Evolutionary conservation across 192 early-diverging fungal species (phyloP).

Genomic region (Dissophora globulifera): DNA sequence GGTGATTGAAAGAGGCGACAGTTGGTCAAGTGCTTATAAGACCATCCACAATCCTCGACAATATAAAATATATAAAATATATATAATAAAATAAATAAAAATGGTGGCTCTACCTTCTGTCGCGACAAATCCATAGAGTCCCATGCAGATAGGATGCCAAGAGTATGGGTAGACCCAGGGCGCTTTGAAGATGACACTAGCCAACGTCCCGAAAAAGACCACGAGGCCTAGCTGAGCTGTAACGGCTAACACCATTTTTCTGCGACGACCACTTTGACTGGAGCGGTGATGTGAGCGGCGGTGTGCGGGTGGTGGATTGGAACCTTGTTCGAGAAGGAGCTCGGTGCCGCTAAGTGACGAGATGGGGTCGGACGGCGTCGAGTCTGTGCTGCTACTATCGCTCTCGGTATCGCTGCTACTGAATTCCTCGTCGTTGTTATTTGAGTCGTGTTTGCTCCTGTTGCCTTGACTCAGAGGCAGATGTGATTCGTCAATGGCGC

Average conservation of each 20-base stretch:
- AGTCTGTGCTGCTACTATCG: neutral
- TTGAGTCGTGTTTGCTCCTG: neutral
- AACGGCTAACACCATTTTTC: conserved; percentile 14
- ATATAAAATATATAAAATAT: no score
- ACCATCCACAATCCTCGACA: no score
- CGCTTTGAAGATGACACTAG: conserved; percentile 21
- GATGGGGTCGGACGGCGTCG: neutral
- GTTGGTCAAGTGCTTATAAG: no score
- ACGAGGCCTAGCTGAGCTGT: conserved; percentile 30
- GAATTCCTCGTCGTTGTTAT: neutral
- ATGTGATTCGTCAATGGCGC: neutral
- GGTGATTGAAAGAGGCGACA: no score
- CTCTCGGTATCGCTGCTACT: conserved; percentile 1
- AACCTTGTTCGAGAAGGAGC: neutral
- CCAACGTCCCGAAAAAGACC: conserved; percentile 32
- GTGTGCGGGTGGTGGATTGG: neutral
- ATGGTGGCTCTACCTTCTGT: conserved; percentile 55
- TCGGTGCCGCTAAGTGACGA: neutral
- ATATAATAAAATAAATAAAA: no score
- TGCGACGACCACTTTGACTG: neutral
- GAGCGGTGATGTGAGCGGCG: neutral
- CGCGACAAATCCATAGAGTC: conserved; percentile 44
- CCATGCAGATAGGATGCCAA: conserved; percentile 52
- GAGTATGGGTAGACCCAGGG: conserved; percentile 47
- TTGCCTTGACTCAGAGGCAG: neutral